phyloP scores from a whole-genome alignment of 139 green algal genomes.

The Zygnema circumcarinatum region DNA sequence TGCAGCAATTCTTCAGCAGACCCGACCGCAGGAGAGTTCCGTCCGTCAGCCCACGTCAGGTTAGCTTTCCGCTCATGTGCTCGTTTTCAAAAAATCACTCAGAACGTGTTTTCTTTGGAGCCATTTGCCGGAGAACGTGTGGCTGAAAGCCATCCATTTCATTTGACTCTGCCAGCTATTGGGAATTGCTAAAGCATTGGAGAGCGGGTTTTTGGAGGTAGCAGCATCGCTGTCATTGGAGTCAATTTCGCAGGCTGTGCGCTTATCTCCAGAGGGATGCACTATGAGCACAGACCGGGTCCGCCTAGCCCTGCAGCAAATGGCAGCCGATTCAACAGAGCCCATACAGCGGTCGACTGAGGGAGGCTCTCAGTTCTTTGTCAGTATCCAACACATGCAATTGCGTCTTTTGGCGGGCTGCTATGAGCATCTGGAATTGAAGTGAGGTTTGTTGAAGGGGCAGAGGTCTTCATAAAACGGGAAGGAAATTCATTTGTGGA shows the following conservation, averaged over 20 bases:
- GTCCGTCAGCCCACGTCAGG: background rate
- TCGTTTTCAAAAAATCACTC: too few relatives aligned
- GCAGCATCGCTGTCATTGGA: slow-evolving; percentile 31
- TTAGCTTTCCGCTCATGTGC: too few relatives aligned
- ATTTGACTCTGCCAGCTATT: too few relatives aligned
- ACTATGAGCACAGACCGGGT: slow-evolving; percentile 33
- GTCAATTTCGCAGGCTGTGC: slow-evolving; percentile 1
- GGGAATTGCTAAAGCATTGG: too few relatives aligned
- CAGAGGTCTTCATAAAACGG: too few relatives aligned
- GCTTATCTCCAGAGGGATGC: background rate
- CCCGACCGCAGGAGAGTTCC: background rate
- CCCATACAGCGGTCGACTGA: background rate
- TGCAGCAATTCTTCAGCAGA: slow-evolving; percentile 7
- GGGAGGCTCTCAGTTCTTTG: slow-evolving; percentile 21
- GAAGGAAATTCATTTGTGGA: too few relatives aligned
- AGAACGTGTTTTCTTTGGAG: too few relatives aligned
- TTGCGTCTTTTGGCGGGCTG: too few relatives aligned
- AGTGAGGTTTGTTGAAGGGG: too few relatives aligned
- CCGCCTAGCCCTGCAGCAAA: background rate
- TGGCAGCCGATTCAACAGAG: background rate
- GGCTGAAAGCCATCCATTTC: too few relatives aligned
- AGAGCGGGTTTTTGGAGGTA: background rate
- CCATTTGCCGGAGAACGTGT: too few relatives aligned
- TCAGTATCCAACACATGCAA: slow-evolving; percentile 34
- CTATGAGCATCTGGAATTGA: too few relatives aligned